phyloP scores from a whole-genome alignment of 768 basidiomycete species.

The Multifurca ochricompacta region DNA sequence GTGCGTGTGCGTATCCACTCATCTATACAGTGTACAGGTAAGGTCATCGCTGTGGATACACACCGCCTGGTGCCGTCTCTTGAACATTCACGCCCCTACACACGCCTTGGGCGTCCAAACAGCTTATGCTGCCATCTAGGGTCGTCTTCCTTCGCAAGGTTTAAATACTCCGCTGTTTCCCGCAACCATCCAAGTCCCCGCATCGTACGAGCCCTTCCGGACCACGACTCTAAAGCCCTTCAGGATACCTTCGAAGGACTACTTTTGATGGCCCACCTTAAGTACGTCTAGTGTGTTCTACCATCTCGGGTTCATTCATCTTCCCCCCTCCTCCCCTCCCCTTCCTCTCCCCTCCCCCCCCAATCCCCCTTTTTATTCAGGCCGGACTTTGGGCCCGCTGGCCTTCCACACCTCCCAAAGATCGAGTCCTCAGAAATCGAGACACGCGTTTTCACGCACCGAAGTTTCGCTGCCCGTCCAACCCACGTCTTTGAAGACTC shows the following conservation, averaged over 20 bases:
- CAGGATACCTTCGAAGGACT: slow-evolving; percentile 15
- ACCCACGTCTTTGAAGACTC: slow-evolving; percentile 72
- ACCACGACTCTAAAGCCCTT: slow-evolving; percentile 1
- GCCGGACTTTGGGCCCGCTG: slow-evolving; percentile 30
- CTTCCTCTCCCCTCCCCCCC: background rate
- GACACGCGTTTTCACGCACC: slow-evolving; percentile 65
- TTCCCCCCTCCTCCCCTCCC: background rate
- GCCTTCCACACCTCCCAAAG: slow-evolving; percentile 50
- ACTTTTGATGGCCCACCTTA: slow-evolving; percentile 9
- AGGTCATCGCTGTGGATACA: too few relatives aligned
- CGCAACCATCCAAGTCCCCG: background rate
- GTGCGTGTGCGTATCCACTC: too few relatives aligned
- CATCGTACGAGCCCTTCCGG: background rate
- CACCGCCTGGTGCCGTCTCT: background rate
- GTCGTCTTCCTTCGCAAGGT: background rate
- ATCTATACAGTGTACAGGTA: too few relatives aligned
- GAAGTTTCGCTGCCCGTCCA: slow-evolving; percentile 60
- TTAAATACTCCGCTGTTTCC: slow-evolving; percentile 9
- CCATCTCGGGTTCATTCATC: too few relatives aligned
- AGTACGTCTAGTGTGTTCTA: slow-evolving; percentile 7
- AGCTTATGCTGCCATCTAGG: background rate
- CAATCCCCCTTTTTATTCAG: slow-evolving; percentile 15
- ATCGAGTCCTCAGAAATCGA: slow-evolving; percentile 41
- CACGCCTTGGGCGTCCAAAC: background rate
- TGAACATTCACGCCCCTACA: background rate